A percentile compares a stretch with the other conserved stretches of the same genome.
phyloP scores from a whole-genome alignment of 176 grass and related monocot genomes.

The Juncus inflexus region DNA sequence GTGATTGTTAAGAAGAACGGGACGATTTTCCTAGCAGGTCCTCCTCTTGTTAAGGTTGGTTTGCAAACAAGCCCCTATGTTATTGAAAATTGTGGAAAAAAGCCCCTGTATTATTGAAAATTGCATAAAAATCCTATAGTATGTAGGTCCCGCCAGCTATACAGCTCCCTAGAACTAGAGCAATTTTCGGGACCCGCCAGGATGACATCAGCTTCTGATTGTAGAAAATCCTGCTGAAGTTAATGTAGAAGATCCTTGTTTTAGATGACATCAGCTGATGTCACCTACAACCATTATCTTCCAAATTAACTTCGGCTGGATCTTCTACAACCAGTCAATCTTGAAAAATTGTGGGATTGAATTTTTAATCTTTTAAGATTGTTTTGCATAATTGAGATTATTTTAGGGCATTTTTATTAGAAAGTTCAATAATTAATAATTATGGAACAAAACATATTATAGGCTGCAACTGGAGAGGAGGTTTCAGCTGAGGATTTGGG shows the following conservation, averaged over 20 bases:
- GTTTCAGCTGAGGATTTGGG: constrained; percentile 97
- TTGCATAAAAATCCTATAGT: constrained; percentile 57
- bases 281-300: too few species aligned
- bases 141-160: constrained; percentile 91
- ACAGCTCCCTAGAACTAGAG: too few species aligned
- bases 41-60: constrained; percentile 92
- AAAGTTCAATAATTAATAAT: constrained; percentile 23
- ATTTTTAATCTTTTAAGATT: constrained; percentile 6
- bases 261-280: too few species aligned
- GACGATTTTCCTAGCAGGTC: constrained; percentile 93
- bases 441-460: constrained; percentile 30
- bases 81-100: neutral
- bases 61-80: too few species aligned
- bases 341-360: neutral
- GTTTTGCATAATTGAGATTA: neutral
- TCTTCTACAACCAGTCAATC: too few species aligned
- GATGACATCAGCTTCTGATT: too few species aligned
- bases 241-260: too few species aligned
- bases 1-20: constrained; percentile 93
- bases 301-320: too few species aligned
- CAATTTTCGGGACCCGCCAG: too few species aligned
- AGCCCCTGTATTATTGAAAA: too few species aligned
- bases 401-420: neutral
- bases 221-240: constrained; percentile 25
- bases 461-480: constrained; percentile 98